Percentiles rank a stretch among this genome's conserved stretches.
phyloP scores from a whole-genome alignment of 2,329 filamentous ascomycete genomes.

The Cordyceps cateniannulata region DNA sequence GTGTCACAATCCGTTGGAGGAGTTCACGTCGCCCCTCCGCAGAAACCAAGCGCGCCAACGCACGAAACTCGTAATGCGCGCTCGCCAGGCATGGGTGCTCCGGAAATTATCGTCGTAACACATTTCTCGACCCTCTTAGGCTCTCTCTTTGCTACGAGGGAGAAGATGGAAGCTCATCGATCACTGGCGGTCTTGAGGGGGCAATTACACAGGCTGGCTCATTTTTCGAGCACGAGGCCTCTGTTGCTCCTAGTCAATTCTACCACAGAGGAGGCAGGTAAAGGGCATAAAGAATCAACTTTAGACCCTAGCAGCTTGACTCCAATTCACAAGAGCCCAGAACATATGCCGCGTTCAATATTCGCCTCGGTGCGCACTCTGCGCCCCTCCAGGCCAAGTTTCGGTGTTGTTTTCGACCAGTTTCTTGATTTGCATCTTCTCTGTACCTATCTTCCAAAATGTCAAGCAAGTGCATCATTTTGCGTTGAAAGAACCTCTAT shows the following conservation, averaged over 20 bases:
- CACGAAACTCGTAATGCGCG: background rate
- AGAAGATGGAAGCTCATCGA: slow-evolving; percentile 40
- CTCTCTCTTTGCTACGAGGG: slow-evolving; percentile 43
- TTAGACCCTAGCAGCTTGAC: background rate
- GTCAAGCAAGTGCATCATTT: slow-evolving; percentile 8
- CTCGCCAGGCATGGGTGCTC: slow-evolving; percentile 15
- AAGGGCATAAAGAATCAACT: background rate
- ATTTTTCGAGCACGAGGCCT: slow-evolving; percentile 32
- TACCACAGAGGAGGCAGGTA: slow-evolving; percentile 21
- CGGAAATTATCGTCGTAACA: slow-evolving; percentile 48
- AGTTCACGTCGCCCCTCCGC: too few relatives aligned
- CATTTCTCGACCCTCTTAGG: slow-evolving; percentile 47
- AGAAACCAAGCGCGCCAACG: background rate
- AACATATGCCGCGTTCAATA: background rate
- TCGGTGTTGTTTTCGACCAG: slow-evolving; percentile 48
- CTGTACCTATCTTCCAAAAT: slow-evolving; percentile 37
- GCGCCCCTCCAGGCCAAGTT: slow-evolving; percentile 32
- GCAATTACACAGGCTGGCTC: slow-evolving; percentile 40
- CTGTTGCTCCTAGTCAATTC: slow-evolving; percentile 52
- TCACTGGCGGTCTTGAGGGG: slow-evolving; percentile 41
- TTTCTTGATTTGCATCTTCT: slow-evolving; percentile 50
- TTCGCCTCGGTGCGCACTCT: background rate
- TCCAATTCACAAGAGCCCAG: background rate
- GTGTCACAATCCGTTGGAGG: slow-evolving; percentile 12
- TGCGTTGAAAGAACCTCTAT: background rate